Evolutionary conservation across 108 stramenopile species (phyloP).

Genomic region (Pseudonitzschia delicatissima): DNA sequence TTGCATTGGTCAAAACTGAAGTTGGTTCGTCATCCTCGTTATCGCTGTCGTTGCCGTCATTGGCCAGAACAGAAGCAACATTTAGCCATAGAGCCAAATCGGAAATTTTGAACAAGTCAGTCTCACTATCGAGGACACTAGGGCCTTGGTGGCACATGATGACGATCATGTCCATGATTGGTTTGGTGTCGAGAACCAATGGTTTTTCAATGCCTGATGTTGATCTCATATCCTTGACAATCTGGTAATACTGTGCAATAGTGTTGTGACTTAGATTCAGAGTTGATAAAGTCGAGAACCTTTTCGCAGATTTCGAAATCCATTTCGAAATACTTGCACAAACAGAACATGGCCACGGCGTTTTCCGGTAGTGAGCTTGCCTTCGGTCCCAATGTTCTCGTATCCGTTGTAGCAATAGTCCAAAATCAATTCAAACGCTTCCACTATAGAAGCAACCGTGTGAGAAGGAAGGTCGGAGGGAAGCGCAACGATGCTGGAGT

Average conservation of each 20-base stretch:
- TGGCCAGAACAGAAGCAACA: neutral
- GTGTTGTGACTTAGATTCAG: conserved; percentile 1
- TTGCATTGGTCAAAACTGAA: neutral
- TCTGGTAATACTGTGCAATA: neutral
- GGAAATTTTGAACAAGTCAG: neutral
- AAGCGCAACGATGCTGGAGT: neutral
- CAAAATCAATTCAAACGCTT: neutral
- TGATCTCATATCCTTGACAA: neutral
- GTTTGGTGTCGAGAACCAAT: neutral
- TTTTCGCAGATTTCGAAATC: neutral
- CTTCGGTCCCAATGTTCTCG: neutral
- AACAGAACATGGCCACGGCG: neutral
- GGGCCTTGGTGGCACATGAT: neutral
- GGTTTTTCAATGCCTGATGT: neutral
- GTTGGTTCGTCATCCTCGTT: neutral
- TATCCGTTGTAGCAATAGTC: conserved; percentile 1
- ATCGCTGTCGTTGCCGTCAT: neutral
- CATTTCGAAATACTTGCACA: neutral
- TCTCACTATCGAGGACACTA: neutral
- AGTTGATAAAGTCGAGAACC: neutral
- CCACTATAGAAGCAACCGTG: neutral
- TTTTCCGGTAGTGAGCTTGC: neutral
- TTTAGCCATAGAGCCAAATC: conserved; percentile 5
- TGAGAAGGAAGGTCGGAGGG: neutral
- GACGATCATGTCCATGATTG: neutral